Evolutionary conservation across 441 rosid species (phyloP).

Genomic region (Eruca vesicaria): DNA sequence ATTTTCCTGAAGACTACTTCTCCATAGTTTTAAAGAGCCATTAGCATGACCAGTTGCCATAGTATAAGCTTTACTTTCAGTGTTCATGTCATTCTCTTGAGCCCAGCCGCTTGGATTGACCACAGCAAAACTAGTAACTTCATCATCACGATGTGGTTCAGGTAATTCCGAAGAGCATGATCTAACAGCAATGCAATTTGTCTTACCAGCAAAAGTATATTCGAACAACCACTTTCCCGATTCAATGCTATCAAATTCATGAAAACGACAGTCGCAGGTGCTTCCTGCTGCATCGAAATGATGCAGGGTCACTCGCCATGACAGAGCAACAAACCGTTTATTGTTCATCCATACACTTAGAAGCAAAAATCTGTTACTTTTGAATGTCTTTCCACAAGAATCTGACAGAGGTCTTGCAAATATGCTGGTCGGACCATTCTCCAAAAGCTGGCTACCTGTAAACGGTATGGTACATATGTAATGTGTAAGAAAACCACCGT

Average conservation of each 20-base stretch:
- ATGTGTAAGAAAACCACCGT: conserved; percentile 44
- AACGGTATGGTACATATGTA: conserved; percentile 74
- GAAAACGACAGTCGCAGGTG: conserved; percentile 52
- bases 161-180: conserved; percentile 71
- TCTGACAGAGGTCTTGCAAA: conserved; percentile 61
- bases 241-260: conserved; percentile 38
- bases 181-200: conserved; percentile 52
- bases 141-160: conserved; percentile 53
- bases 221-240: conserved; percentile 47
- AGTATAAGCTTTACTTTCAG: conserved; percentile 54
- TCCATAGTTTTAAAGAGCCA: conserved; percentile 90
- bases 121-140: conserved; percentile 74
- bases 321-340: conserved; percentile 57
- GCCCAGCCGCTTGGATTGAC: conserved; percentile 49
- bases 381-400: conserved; percentile 51
- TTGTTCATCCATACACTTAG: conserved; percentile 67
- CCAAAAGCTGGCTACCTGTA: conserved; percentile 39
- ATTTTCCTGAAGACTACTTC: conserved; percentile 46
- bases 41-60: conserved; percentile 87
- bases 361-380: conserved; percentile 61
- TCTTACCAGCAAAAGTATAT: conserved; percentile 47
- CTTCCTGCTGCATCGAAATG: conserved; percentile 42
- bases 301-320: conserved; percentile 78
- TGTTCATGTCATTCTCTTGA: conserved; percentile 30
- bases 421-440: conserved; percentile 64